Conservation (phyloP, 306 rosid species). For the Crataegus laevigata region DNA sequence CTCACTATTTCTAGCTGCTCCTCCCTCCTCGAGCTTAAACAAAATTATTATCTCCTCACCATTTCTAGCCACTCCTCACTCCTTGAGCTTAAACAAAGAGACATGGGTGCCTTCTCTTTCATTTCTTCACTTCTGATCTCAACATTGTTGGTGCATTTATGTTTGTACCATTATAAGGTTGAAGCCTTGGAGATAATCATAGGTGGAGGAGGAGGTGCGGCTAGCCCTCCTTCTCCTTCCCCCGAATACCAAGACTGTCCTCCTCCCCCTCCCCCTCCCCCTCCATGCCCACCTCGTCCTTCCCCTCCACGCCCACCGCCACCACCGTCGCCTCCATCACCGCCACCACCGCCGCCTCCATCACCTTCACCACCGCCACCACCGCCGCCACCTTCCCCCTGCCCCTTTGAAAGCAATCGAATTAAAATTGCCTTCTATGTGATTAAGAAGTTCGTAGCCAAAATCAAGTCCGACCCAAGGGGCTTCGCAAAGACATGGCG, state of each 20-base stretch:
- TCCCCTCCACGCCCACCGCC: background rate
- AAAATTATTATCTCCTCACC: too few relatives aligned
- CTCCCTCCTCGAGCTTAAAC: too few relatives aligned
- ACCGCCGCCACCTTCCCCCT: background rate
- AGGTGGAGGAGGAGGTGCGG: background rate
- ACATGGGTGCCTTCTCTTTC: slow-evolving; percentile 22
- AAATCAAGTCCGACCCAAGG: background rate
- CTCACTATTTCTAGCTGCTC: too few relatives aligned
- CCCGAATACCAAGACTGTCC: slow-evolving; percentile 9
- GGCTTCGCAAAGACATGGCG: slow-evolving; percentile 17
- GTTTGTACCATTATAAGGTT: background rate
- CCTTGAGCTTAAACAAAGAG: background rate
- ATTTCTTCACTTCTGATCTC: slow-evolving; percentile 12
- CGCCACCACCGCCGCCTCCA: background rate
- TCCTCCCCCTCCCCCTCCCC: slow-evolving; percentile 25
- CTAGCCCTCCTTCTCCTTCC: slow-evolving; percentile 20
- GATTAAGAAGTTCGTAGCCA: slow-evolving; percentile 5
- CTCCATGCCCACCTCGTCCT: too few relatives aligned
- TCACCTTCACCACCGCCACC: too few relatives aligned
- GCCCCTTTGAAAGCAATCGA: background rate
- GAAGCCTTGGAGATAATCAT: background rate
- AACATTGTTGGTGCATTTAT: background rate
- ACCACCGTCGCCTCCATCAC: background rate
- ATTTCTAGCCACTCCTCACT: background rate
- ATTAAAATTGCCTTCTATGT: slow-evolving; percentile 7